Evolutionary conservation across 2,329 filamentous ascomycete species (phyloP), one percentile per base, ranked within the genome.

Genomic region (Triangularia setosa): DNA sequence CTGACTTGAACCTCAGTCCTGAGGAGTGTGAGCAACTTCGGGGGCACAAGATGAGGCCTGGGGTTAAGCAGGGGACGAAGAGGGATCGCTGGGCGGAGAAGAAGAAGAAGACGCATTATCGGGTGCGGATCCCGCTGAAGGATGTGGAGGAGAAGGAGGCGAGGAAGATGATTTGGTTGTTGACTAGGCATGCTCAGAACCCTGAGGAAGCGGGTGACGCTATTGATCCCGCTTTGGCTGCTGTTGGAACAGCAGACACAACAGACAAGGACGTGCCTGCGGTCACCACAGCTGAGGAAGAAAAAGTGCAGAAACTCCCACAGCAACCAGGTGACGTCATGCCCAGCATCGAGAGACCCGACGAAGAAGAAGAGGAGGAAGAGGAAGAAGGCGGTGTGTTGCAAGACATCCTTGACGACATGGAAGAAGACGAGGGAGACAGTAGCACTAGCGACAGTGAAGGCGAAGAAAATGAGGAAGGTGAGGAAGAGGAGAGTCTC

Each of bases 1-100:
- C 78, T 1, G 75, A 78, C 65, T 70, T 78, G 65, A 72, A 76
- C 63, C 73, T 78, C 64, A 80, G 75, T 33, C 71, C 73, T 3
- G 76, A 73, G 63, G 79, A 77, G 70, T 73, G 69, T 65, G 73
- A 71, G 60, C 69, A 73, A 64, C 69, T 78, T 11, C 68, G 75
- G 16, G 75, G 75, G n/a, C 70, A 70, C 60, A 72, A 74, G 60
- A 73, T 73, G 67, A 72, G 73, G 61, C 70, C 69, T 1, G 69
- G 72, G 12, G 62, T 69, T 3, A 66, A 69, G n/a, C 64, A 68
- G 53, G 65, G 58, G 16, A 48, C 40, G n/a, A 48, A 48, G 40
- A 33, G 70, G 28, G 63, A 70, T 52, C 60, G 68, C 14, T 68
- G 63, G 62, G 61, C 65, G 28, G 68, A 69, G 11, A 70, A 69